phyloP scores from a whole-genome alignment of 176 grass and related monocot species.

The Oryza coarctata region DNA sequence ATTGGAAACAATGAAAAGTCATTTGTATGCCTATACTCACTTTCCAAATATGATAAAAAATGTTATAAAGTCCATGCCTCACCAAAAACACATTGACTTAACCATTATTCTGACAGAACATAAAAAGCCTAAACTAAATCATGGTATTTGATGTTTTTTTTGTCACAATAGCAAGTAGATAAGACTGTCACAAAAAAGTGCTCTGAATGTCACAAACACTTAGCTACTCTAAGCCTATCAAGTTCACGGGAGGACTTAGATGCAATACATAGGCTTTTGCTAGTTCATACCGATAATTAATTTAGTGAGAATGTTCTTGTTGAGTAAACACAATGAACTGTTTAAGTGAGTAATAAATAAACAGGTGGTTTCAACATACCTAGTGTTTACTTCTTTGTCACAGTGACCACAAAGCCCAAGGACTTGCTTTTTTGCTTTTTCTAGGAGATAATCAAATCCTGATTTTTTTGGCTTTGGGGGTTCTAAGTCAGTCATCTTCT shows the following conservation, averaged over 20 bases:
- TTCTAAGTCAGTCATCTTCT: conserved; percentile 36
- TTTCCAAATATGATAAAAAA: background rate
- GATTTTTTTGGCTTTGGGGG: conserved; percentile 43
- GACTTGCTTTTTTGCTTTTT: conserved; percentile 62
- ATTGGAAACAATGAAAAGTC: background rate
- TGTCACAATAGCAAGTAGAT: background rate
- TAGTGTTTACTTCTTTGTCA: conserved; percentile 59
- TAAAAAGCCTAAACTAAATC: background rate
- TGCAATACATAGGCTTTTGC: background rate
- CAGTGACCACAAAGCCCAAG: conserved; percentile 71
- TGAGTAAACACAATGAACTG: background rate
- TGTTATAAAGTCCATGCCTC: background rate
- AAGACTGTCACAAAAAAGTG: conserved; percentile 1
- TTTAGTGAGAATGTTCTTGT: background rate
- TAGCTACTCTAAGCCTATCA: background rate
- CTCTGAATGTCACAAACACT: conserved; percentile 3
- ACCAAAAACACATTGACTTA: background rate
- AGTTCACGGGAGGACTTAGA: background rate
- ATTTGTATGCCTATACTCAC: background rate
- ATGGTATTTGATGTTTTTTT: background rate
- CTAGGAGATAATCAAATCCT: conserved; percentile 64
- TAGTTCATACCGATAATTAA: background rate
- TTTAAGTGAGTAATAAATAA: conserved; percentile 16
- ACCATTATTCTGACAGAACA: background rate
- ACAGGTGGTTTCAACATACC: conserved; percentile 42